Base-by-base conservation (phyloP, 228 moss, liverwort and hornwort species). In the Sphagnum fallax region DNA sequence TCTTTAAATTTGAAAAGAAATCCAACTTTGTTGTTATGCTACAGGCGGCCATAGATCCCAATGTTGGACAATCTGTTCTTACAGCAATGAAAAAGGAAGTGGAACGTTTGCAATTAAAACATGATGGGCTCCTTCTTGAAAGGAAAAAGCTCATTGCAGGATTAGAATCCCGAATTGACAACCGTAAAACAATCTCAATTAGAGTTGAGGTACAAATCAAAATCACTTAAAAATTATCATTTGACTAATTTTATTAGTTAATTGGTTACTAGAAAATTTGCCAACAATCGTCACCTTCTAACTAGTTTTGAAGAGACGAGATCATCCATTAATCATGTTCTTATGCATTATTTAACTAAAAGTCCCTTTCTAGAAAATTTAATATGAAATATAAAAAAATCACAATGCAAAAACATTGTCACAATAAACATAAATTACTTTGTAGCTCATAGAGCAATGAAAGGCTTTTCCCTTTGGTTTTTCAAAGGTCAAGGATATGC, bases 21-120 rank as follows among this genome's bases (percentile, higher is more conserved):
- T 32, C 32, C 32, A 32, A 55, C 12, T 8, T 55, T 55, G 9
- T 55, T 55, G 55, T 8, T 55, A 12, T 8, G 12, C 16, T 76
- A 47, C 67, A 97, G 97, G 91, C 75, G 50, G 49, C 83, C 0
- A 84, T 91, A 60, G 90, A 97, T 77, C 91, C 93, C 65, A 82
- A 84, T 78, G 70, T 84, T 66, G 93, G 91, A 57, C 79, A 70
- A 32, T 6, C 16, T 0, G 81, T 84, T 16, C 71, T 91, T 65
- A 55, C 67, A 0, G 4, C 57, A n/a, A 67, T 97, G 13, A 90
- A 84, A 49, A 97, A 86, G 65, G 83, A 81, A 5, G 66, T 85
- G 8, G 85, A 91, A 6, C 75, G 83, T 5, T 80, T 91, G 77
- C 87, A 85, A 57, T 80, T 75, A 70, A 85, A 83, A 69, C 81